These are phyloP conservation scores for Achlya hypogyna DNA, from an alignment of 352 stramenopile species.

Conservation along the genomic window DNA sequence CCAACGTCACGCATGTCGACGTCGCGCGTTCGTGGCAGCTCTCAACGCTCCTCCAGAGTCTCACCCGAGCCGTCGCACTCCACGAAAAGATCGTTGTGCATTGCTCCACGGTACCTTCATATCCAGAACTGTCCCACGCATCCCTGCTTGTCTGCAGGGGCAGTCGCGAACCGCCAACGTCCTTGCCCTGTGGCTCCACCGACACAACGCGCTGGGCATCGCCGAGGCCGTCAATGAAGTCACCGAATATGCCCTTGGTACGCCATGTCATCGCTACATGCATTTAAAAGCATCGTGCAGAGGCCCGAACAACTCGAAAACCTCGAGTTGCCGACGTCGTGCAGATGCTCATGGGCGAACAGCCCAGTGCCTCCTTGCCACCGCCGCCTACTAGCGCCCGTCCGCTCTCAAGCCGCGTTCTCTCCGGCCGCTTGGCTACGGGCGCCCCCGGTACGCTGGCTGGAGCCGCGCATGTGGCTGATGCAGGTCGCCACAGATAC, in stretches of 20 bases:
- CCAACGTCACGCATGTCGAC: constrained; percentile 8
- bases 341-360: neutral
- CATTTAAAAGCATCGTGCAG: neutral
- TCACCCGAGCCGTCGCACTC: neutral
- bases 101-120: constrained; percentile 7
- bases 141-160: neutral
- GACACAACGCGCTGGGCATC: neutral
- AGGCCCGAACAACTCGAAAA: neutral
- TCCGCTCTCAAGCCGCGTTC: neutral
- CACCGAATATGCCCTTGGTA: neutral
- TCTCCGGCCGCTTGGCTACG: neutral
- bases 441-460: neutral
- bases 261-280: neutral
- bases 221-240: constrained; percentile 8
- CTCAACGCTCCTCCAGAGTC: neutral
- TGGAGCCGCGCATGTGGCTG: neutral
- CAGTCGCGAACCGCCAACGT: constrained; percentile 14
- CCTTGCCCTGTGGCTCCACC: constrained; percentile 13
- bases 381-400: neutral
- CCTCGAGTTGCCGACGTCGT: neutral
- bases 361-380: neutral
- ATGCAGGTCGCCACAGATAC: neutral
- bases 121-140: neutral
- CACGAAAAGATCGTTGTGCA: constrained; percentile 15
- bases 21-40: constrained; percentile 1